phyloP scores from a whole-genome alignment of 169 alveolate genomes.

The Prorocentrum cordatum region DNA sequence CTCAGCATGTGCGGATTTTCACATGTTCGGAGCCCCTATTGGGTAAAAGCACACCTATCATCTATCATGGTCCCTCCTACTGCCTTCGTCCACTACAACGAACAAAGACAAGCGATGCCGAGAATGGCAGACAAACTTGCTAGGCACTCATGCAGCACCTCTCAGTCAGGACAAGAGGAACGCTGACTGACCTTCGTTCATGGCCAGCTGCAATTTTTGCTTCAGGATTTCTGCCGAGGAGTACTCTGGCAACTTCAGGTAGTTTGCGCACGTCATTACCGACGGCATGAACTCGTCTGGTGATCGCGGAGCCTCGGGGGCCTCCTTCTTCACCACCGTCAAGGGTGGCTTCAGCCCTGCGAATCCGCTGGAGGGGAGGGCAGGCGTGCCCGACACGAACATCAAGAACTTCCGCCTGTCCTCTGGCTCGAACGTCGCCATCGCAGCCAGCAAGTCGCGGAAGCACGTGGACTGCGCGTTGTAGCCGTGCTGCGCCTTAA shows the following conservation, averaged over 20 bases:
- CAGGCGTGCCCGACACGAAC: constrained; percentile 90
- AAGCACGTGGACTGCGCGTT: constrained; percentile 27
- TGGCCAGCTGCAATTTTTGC: too few species aligned
- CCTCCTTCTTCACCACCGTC: constrained; percentile 81
- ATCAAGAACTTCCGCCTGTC: constrained; percentile 64
- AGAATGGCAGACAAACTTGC: too few species aligned
- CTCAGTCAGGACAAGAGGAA: too few species aligned
- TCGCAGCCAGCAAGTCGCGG: constrained; percentile 54
- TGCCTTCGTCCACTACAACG: too few species aligned
- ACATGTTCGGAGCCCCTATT: too few species aligned
- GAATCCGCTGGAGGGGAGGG: constrained; percentile 90
- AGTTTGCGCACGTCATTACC: constrained; percentile 92
- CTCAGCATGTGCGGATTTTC: too few species aligned
- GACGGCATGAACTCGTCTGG: constrained; percentile 82
- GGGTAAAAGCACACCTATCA: too few species aligned
- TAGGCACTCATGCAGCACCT: too few species aligned
- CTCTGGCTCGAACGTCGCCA: constrained; percentile 4
- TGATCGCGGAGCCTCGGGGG: not conserved
- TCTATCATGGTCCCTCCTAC: too few species aligned
- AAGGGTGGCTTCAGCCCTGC: constrained; percentile 81
- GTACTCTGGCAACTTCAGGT: constrained; percentile 89
- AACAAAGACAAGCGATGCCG: too few species aligned
- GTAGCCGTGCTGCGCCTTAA: constrained; percentile 71
- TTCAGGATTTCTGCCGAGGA: constrained; percentile 79
- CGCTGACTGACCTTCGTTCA: too few species aligned